Percentiles rank a stretch among this genome's conserved stretches.
phyloP scores from a whole-genome alignment of 805 yeast species.

The Saturnispora dispora region DNA sequence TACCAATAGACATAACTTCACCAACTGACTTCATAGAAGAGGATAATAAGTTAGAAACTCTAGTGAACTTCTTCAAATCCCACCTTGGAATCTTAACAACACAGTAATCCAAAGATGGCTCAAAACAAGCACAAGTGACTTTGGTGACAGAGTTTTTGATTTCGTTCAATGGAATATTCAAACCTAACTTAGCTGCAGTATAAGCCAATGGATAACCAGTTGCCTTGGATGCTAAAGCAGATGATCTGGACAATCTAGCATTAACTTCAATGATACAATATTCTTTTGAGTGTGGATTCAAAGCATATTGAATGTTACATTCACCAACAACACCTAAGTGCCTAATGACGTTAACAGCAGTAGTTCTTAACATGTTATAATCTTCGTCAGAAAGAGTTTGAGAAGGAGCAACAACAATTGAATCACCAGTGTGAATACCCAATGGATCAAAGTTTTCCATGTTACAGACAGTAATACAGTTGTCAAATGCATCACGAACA shows the following conservation, averaged over 20 bases:
- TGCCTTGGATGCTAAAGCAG: constrained; percentile 97
- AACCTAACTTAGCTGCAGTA: constrained; percentile 95
- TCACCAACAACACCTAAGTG: constrained; percentile 99
- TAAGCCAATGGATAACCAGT: constrained; percentile 98
- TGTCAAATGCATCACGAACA: constrained; percentile 90
- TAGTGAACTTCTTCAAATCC: constrained; percentile 94
- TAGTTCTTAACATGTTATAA: constrained; percentile 94
- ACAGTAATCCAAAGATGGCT: constrained; percentile 93
- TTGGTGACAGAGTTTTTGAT: constrained; percentile 94
- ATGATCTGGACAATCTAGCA: constrained; percentile 93
- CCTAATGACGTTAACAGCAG: constrained; percentile 95
- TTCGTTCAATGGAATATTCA: constrained; percentile 91
- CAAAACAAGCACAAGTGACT: constrained; percentile 92
- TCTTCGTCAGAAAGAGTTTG: constrained; percentile 96
- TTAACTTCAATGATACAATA: constrained; percentile 96
- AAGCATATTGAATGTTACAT: constrained; percentile 95
- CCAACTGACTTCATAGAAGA: constrained; percentile 98
- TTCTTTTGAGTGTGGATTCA: constrained; percentile 92
- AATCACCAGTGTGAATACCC: constrained; percentile 98
- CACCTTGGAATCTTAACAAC: constrained; percentile 98
- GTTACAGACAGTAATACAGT: constrained; percentile 97
- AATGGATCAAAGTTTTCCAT: constrained; percentile 99
- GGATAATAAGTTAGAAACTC: constrained; percentile 87
- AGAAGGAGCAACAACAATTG: constrained; percentile 97
- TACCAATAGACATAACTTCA: constrained; percentile 98